Conservation (phyloP, 805 yeast species). For the Ogataea angusta region DNA sequence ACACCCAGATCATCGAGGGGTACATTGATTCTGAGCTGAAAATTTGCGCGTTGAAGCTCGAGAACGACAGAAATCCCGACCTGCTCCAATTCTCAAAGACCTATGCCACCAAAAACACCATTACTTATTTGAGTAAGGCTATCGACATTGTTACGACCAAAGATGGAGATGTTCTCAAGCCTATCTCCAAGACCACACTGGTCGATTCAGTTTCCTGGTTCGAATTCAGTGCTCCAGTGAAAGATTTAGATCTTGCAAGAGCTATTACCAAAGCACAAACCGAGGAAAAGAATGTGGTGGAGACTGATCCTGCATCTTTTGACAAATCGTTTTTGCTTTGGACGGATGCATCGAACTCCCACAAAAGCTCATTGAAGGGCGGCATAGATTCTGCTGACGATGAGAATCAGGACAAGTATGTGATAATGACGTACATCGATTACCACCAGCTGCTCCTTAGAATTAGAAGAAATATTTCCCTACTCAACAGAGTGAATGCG, state of each 20-base stretch:
- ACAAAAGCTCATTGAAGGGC: conserved; percentile 45
- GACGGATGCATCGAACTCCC: conserved; percentile 66
- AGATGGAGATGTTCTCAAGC: conserved; percentile 38
- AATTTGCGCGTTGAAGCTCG: conserved; percentile 32
- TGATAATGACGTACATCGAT: conserved; percentile 70
- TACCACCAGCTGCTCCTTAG: conserved; percentile 64
- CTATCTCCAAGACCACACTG: conserved; percentile 19
- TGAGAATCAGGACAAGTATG: conserved; percentile 66
- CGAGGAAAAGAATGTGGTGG: conserved; percentile 32
- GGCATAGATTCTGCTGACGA: conserved; percentile 45
- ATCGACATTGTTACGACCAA: conserved; percentile 34
- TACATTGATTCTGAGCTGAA: conserved; percentile 64
- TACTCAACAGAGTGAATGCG: conserved; percentile 36
- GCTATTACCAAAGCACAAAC: conserved; percentile 42
- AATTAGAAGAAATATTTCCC: conserved; percentile 64
- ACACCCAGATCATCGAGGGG: conserved; percentile 54
- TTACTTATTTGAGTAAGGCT: conserved; percentile 36
- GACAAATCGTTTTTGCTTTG: conserved; percentile 60
- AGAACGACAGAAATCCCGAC: conserved; percentile 38
- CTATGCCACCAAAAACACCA: conserved; percentile 33
- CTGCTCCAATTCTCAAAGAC: conserved; percentile 47
- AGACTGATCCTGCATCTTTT: conserved; percentile 43
- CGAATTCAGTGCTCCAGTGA: conserved; percentile 53
- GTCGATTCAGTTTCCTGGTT: conserved; percentile 46
- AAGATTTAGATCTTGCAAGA: conserved; percentile 71